phyloP scores from a whole-genome alignment of 1,139 yeast genomes.

The Pichia inconspicua region DNA sequence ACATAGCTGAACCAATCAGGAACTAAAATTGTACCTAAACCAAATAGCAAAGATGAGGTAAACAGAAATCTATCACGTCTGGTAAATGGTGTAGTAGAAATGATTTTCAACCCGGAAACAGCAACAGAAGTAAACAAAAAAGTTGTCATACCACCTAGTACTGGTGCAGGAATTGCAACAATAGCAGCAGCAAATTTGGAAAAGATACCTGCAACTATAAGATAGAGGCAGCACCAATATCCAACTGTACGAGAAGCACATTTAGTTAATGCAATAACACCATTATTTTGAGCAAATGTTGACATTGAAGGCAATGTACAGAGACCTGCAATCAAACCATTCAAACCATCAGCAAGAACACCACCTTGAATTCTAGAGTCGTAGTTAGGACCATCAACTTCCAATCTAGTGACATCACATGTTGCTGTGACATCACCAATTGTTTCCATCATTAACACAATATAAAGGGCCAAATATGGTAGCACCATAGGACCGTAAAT shows the following conservation, averaged over 20 bases:
- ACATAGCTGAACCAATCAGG: constrained; percentile 66
- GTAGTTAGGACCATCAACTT: constrained; percentile 70
- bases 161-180: constrained; percentile 76
- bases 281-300: constrained; percentile 92
- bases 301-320: constrained; percentile 77
- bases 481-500: constrained; percentile 79
- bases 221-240: constrained; percentile 80
- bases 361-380: constrained; percentile 91
- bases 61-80: constrained; percentile 83
- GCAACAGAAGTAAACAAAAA: constrained; percentile 84
- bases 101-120: constrained; percentile 78
- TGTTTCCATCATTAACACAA: constrained; percentile 81
- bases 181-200: constrained; percentile 86
- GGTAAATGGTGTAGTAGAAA: constrained; percentile 66
- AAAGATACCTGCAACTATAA: constrained; percentile 78
- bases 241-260: constrained; percentile 85
- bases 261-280: constrained; percentile 83
- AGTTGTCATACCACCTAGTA: constrained; percentile 88
- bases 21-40: constrained; percentile 73
- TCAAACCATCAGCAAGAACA: constrained; percentile 70
- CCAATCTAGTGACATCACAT: constrained; percentile 77
- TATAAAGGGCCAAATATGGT: constrained; percentile 75
- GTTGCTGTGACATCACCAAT: constrained; percentile 93
- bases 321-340: constrained; percentile 66
- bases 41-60: constrained; percentile 68